Evolutionary conservation across 2,329 filamentous ascomycete species (phyloP), one percentile per base, ranked within the genome.

Genomic region (Penicillium sp.): DNA sequence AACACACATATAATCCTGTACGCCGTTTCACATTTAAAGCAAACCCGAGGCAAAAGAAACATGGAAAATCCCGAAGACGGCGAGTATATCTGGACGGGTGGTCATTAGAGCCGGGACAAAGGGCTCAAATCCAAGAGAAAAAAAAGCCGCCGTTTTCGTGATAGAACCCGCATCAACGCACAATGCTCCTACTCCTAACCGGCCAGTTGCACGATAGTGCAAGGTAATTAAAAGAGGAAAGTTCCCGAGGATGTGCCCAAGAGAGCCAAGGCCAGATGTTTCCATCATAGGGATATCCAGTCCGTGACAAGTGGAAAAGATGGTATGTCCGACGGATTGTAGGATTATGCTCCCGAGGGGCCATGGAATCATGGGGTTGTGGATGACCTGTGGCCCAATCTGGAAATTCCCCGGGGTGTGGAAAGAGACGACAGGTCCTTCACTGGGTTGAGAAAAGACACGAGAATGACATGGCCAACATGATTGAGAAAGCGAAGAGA

Each of bases 141-240:
- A 72, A 61, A 69, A 68, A 72, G 65, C 72, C 73, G 67, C 72
- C 73, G 66, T 50, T 72, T 73, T 72, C 70, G 53, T 58, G 8
- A 17, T 13, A 17, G 65, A 63, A 65, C 58, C 26, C 59, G 30
- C 59, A 49, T 68, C 62, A 68, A 69, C 60, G 65, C 66, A 67
- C 53, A 62, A 66, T 67, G 63, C 63, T 70, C 61, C 63, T 68
- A 68, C 60, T 70, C 65, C 65, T 68, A 58, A 63, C 62, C 55
- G 64, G 63, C 61, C 64, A 64, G 47, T 56, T 65, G 67, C 64
- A 67, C 57, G 54, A 63, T 65, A 65, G 55, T 55, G 58, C 60
- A 64, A 59, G 58, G 49, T 61, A 63, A 63, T 61, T 56, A 61
- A 66, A 65, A 59, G 60, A 67, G 50, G 53, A 60, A 35, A 30